Conservation (phyloP, 306 rosid genomes). For the Aeschynomene evenia region DNA sequence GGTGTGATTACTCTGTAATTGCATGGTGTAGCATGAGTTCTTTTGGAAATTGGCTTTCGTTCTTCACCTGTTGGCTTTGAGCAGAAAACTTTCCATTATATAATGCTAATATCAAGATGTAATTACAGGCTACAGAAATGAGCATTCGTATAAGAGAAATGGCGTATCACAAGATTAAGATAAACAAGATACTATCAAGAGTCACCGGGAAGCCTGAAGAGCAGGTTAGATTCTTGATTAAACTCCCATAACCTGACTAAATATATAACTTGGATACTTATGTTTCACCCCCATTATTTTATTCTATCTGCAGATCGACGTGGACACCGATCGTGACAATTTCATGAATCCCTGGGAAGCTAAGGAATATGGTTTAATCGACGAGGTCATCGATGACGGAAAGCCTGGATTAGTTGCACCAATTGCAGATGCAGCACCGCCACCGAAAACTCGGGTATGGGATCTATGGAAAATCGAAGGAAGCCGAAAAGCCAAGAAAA, state of each 20-base stretch:
- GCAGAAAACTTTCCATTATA: background rate
- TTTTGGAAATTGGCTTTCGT: conserved; percentile 1
- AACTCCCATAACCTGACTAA: background rate
- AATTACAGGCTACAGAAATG: conserved; percentile 75
- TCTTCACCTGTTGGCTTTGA: background rate
- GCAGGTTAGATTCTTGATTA: conserved; percentile 52
- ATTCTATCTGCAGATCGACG: conserved; percentile 57
- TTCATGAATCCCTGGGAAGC: conserved; percentile 98
- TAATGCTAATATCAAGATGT: conserved; percentile 6
- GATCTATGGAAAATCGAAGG: conserved; percentile 64
- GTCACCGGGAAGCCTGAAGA: conserved; percentile 70
- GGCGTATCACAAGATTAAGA: conserved; percentile 81
- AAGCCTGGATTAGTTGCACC: conserved; percentile 95
- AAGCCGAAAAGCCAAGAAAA: conserved; percentile 51
- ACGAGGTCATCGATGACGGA: conserved; percentile 84
- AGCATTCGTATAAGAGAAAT: conserved; percentile 77
- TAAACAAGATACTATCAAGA: conserved; percentile 85
- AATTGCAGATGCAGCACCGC: conserved; percentile 60
- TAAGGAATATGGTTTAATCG: conserved; percentile 82
- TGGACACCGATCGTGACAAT: conserved; percentile 81
- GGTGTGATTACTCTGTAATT: background rate
- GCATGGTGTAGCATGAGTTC: background rate
- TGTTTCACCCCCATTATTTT: background rate
- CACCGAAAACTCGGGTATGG: conserved; percentile 65
- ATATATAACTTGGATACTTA: background rate